Conservation (phyloP, 768 basidiomycete genomes). For the Sistotremastrum niveocremeum region DNA sequence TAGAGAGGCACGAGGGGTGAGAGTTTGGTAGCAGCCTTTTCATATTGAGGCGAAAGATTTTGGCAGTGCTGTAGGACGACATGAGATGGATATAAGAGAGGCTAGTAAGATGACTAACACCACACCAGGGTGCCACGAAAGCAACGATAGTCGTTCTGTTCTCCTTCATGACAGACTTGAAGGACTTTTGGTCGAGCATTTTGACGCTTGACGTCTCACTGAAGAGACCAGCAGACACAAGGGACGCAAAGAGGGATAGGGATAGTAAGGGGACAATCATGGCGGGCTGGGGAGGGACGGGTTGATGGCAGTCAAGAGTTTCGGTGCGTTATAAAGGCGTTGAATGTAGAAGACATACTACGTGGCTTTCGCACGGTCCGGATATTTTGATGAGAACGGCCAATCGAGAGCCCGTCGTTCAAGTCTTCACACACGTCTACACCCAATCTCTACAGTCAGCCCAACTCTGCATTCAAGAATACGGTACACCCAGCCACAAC, state of each 20-base stretch:
- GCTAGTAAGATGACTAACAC: slow-evolving; percentile 34
- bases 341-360: too few species aligned
- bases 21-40: slow-evolving; percentile 65
- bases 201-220: slow-evolving; percentile 49
- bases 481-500: too few species aligned
- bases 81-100: not conserved
- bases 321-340: too few species aligned
- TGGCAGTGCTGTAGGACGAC: slow-evolving; percentile 57
- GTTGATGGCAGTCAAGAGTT: too few species aligned
- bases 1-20: slow-evolving; percentile 78
- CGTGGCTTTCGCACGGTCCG: too few species aligned
- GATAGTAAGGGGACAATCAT: too few species aligned
- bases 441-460: too few species aligned
- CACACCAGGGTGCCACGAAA: slow-evolving; percentile 94
- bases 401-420: too few species aligned
- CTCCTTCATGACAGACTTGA: slow-evolving; percentile 57
- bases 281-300: too few species aligned
- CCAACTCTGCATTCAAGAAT: too few species aligned
- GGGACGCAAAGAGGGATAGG: slow-evolving; percentile 12
- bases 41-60: slow-evolving; percentile 72
- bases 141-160: slow-evolving; percentile 75
- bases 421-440: too few species aligned
- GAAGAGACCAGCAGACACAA: slow-evolving; percentile 41
- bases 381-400: too few species aligned
- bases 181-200: slow-evolving; percentile 55